Evolutionary conservation across 2,329 filamentous ascomycete species (phyloP).

Genomic region (Paecilomyces sp.): DNA sequence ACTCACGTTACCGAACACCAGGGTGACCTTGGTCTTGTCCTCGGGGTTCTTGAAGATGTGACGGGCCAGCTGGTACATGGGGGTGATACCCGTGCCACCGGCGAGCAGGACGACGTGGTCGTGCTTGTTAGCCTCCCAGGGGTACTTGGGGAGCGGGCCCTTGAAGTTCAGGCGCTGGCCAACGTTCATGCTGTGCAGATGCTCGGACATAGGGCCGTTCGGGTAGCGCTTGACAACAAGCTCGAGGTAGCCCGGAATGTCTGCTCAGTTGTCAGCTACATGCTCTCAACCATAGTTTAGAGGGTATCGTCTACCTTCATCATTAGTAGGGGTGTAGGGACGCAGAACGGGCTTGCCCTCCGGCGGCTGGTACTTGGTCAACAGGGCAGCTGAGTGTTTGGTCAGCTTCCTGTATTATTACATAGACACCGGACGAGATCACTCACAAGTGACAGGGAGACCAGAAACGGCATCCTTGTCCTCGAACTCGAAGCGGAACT

Average conservation of each 20-base stretch:
- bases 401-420: slow-evolving; percentile 2
- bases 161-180: slow-evolving; percentile 86
- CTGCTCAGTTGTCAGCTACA: slow-evolving; percentile 37
- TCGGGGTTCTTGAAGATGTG: slow-evolving; percentile 93
- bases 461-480: slow-evolving; percentile 80
- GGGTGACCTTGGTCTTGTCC: slow-evolving; percentile 95
- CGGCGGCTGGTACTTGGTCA: slow-evolving; percentile 87
- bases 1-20: slow-evolving; percentile 83
- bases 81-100: slow-evolving; percentile 94
- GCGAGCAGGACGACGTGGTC: slow-evolving; percentile 64
- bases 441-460: slow-evolving; percentile 65
- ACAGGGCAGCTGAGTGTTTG: slow-evolving; percentile 55
- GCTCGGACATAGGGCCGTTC: slow-evolving; percentile 81
- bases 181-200: slow-evolving; percentile 75
- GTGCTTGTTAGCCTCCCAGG: slow-evolving; percentile 88
- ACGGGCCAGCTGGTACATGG: slow-evolving; percentile 92
- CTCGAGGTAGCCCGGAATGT: slow-evolving; percentile 71
- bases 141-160: slow-evolving; percentile 90
- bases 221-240: slow-evolving; percentile 90
- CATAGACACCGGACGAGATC: background rate
- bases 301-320: slow-evolving; percentile 56
- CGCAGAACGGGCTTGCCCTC: slow-evolving; percentile 79
- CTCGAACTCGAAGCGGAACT: slow-evolving; percentile 77
- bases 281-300: background rate
- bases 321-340: slow-evolving; percentile 87